phyloP scores from a whole-genome alignment of 2,329 filamentous ascomycete species.

The Salinomyces thailandicus region DNA sequence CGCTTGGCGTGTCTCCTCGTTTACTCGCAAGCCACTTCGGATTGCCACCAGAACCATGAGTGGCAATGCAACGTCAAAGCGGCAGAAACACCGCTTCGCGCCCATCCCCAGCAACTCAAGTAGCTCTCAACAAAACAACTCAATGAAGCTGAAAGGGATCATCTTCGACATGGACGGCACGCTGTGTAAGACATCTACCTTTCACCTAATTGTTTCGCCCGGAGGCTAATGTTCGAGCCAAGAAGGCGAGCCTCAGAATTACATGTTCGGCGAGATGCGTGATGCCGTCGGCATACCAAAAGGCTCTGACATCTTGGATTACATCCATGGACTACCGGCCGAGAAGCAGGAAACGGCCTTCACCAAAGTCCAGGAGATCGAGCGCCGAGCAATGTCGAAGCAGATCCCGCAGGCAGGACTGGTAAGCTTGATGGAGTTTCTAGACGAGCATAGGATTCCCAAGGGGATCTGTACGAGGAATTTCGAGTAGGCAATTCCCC shows the following conservation, averaged over 20 bases:
- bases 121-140: conserved; percentile 18
- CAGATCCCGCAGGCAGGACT: conserved; percentile 80
- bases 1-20: too few species aligned
- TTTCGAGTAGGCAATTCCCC: conserved; percentile 66
- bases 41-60: background rate
- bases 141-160: conserved; percentile 44
- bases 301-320: conserved; percentile 72
- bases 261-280: conserved; percentile 92
- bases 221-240: too few species aligned
- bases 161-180: conserved; percentile 96
- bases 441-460: conserved; percentile 54
- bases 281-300: conserved; percentile 61
- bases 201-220: background rate
- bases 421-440: conserved; percentile 65
- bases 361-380: conserved; percentile 65
- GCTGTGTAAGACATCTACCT: conserved; percentile 48
- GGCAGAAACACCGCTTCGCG: conserved; percentile 33
- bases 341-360: conserved; percentile 49
- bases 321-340: conserved; percentile 65
- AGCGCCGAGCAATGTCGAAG: conserved; percentile 65
- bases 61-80: background rate
- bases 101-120: conserved; percentile 29
- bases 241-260: conserved; percentile 72
- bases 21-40: too few species aligned
- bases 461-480: conserved; percentile 93